Evolutionary conservation across 2,329 filamentous ascomycete genomes (phyloP).

Genomic region (Xylaria sp.): DNA sequence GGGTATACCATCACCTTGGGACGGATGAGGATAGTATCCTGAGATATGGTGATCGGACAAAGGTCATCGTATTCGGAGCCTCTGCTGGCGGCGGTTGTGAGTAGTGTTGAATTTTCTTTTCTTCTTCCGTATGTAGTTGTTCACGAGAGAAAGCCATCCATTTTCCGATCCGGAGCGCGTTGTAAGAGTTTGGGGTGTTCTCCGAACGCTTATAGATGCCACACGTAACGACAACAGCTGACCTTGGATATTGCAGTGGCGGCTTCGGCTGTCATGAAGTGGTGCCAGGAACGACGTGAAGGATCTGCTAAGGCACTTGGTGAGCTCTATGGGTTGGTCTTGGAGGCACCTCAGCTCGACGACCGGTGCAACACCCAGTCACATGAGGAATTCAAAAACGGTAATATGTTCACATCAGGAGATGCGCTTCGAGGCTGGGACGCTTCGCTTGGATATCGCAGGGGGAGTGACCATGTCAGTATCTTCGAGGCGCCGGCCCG

Average conservation of each 20-base stretch:
- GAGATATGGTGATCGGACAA: slow-evolving; percentile 24
- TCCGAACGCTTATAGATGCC: neutral
- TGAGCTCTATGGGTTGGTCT: slow-evolving; percentile 28
- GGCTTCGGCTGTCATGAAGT: slow-evolving; percentile 32
- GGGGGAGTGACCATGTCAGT: slow-evolving; percentile 25
- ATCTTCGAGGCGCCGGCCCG: slow-evolving; percentile 37
- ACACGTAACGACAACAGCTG: neutral
- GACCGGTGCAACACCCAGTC: slow-evolving; percentile 34
- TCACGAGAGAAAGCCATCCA: neutral
- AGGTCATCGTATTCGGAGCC: slow-evolving; percentile 33
- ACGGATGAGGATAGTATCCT: slow-evolving; percentile 17
- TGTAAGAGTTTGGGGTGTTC: neutral
- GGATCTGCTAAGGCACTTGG: slow-evolving; percentile 4
- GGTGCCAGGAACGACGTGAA: slow-evolving; percentile 30
- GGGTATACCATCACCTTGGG: slow-evolving; percentile 34
- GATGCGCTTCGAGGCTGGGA: slow-evolving; percentile 33
- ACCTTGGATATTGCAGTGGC: slow-evolving; percentile 24
- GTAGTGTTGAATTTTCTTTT: neutral
- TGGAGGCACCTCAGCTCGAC: slow-evolving; percentile 39
- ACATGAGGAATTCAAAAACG: slow-evolving; percentile 29
- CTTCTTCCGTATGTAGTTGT: neutral
- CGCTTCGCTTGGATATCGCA: slow-evolving; percentile 28
- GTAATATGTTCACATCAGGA: slow-evolving; percentile 37
- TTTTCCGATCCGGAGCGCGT: neutral
- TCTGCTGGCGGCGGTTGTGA: slow-evolving; percentile 36